Evolutionary conservation across 768 basidiomycete genomes (phyloP), one percentile per base, ranked within the genome.

Genomic region (Auricularia sp.): DNA sequence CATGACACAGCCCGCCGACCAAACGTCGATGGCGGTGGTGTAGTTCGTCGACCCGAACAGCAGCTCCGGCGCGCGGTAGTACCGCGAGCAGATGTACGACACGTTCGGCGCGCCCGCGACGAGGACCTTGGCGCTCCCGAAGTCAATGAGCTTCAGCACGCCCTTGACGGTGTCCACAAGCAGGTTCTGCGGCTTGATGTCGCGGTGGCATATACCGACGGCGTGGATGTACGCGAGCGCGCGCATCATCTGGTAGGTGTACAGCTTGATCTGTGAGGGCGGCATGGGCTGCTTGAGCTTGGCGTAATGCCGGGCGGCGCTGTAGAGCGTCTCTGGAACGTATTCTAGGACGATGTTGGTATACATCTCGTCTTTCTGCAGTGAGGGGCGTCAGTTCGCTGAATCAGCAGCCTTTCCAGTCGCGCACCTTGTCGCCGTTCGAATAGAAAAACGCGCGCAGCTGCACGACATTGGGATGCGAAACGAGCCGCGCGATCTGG

Each of bases 261-360:
- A 99, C 72, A 99, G 79, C 81, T 98, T 98, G 82, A 99, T 95
- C 80, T 98, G 97, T 62, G 96, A 86, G 87, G 94, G 97, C 35
- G 97, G 97, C 97, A 99, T 99, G 66, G 93, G 91, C 75, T 99
- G 97, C 81, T 99, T 99, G 78, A 99, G 90, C 78, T 98, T 98
- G 70, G 95, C 91, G 76, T 98, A 99, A 79, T 98, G 96, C 72
- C 96, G 88, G 73, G 93, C 95, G 34, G 96, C 97, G 72, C 96
- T 92, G 79, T 98, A 98, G 65, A 99, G 96, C 14, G 97, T 99
- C 80, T 98, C 97, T 47, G 97, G 97, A 61, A 99, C 94, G 77
- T 93, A 99, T 86, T 99, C 97, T 71, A 97, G 86, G 36, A 99
- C 93, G 74, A 99, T 88, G 76, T 99, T 99, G 72, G 98, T 89